phyloP scores from a whole-genome alignment of 148 eudicot genomes.

The Rhododendron mucronatum region DNA sequence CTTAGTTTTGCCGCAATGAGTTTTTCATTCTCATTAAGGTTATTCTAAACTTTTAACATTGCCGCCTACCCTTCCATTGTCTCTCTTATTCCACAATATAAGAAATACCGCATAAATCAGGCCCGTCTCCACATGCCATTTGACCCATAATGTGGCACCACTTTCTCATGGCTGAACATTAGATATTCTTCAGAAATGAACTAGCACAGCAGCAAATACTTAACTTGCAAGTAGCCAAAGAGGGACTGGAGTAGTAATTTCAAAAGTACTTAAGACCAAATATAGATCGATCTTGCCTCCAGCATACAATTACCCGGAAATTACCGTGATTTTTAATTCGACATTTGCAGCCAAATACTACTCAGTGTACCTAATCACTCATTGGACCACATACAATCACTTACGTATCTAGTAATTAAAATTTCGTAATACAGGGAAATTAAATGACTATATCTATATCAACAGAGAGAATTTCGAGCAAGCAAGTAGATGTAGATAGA shows the following conservation, averaged over 20 bases:
- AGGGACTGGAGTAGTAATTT: not conserved
- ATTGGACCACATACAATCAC: not conserved
- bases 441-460: not conserved
- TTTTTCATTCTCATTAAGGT: not conserved
- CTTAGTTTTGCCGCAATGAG: not conserved
- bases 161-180: not conserved
- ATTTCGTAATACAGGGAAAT: not conserved
- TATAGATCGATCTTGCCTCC: not conserved
- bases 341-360: not conserved
- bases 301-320: not conserved
- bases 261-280: not conserved
- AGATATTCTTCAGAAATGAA: not conserved
- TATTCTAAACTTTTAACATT: not conserved
- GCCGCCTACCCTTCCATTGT: not conserved
- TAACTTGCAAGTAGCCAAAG: not conserved
- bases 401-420: not conserved
- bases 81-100: not conserved
- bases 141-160: not conserved
- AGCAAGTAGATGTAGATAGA: not conserved
- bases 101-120: not conserved
- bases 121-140: not conserved
- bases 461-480: not conserved
- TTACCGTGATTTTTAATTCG: not conserved
- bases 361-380: not conserved
- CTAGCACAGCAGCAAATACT: not conserved